phyloP scores from a whole-genome alignment of 257 asterid genomes.

The Catharanthus roseus region DNA sequence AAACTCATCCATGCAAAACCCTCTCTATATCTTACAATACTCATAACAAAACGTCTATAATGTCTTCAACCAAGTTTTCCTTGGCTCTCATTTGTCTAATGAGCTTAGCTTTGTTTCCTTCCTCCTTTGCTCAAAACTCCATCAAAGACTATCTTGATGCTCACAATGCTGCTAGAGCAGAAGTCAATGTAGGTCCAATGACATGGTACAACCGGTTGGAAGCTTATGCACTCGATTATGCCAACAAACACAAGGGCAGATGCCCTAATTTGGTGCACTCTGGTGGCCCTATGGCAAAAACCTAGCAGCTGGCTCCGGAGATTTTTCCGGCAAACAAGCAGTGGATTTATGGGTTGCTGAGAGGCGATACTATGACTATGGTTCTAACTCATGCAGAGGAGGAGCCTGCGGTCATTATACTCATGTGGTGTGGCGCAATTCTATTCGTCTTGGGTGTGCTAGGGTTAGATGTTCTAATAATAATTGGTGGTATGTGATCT shows the following conservation, averaged over 20 bases:
- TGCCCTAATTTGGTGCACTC: too few relatives aligned
- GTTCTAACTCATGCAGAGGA: slow-evolving; percentile 25
- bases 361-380: slow-evolving; percentile 20
- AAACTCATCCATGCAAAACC: too few relatives aligned
- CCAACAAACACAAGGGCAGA: too few relatives aligned
- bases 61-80: too few relatives aligned
- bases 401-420: slow-evolving; percentile 26
- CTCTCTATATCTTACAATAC: too few relatives aligned
- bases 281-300: too few relatives aligned
- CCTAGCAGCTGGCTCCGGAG: too few relatives aligned
- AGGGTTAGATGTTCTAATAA: slow-evolving; percentile 12
- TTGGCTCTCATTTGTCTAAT: not conserved
- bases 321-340: too few relatives aligned
- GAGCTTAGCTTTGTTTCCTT: not conserved
- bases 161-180: slow-evolving; percentile 35
- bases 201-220: slow-evolving; percentile 35
- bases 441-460: slow-evolving; percentile 18
- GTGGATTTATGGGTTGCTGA: too few relatives aligned
- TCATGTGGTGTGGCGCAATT: slow-evolving; percentile 22
- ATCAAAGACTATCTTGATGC: slow-evolving; percentile 18
- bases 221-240: slow-evolving; percentile 30
- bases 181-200: slow-evolving; percentile 32
- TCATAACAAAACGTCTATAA: too few relatives aligned
- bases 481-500: slow-evolving; percentile 17
- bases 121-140: slow-evolving; percentile 14